Conservation (phyloP, 2,329 filamentous ascomycete genomes). For the Akanthomyces dipterigenus region DNA sequence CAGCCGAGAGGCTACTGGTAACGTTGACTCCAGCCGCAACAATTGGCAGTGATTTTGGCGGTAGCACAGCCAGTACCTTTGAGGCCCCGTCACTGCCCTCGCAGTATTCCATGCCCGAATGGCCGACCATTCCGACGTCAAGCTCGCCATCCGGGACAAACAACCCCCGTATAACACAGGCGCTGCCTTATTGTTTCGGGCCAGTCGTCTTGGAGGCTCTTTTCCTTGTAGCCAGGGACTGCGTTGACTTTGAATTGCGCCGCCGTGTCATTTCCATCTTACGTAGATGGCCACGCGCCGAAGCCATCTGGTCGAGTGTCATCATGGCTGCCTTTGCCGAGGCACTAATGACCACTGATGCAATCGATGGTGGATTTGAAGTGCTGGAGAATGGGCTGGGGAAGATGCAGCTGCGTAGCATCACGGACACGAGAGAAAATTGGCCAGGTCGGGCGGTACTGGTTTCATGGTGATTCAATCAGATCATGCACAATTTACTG, state of each 20-base stretch:
- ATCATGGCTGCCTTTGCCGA: constrained; percentile 5
- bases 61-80: too few relatives aligned
- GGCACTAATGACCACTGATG: neutral
- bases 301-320: constrained; percentile 5
- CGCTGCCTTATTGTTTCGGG: neutral
- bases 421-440: neutral
- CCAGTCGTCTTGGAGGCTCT: neutral
- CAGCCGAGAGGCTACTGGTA: neutral
- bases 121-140: neutral
- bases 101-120: neutral
- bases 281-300: neutral
- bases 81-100: neutral
- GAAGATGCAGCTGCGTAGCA: neutral
- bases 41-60: neutral
- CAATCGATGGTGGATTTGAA: neutral
- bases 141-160: neutral
- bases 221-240: neutral
- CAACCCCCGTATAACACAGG: neutral
- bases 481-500: neutral
- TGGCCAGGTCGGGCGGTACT: neutral
- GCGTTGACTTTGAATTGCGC: neutral
- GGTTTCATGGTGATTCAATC: neutral
- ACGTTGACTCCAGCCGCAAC: neutral
- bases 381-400: neutral
- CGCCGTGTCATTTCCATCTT: neutral